Evolutionary conservation across 2,329 filamentous ascomycete species (phyloP), one percentile per base, ranked within the genome.

Genomic region (Stagonosporopsis chrysanthemi): DNA sequence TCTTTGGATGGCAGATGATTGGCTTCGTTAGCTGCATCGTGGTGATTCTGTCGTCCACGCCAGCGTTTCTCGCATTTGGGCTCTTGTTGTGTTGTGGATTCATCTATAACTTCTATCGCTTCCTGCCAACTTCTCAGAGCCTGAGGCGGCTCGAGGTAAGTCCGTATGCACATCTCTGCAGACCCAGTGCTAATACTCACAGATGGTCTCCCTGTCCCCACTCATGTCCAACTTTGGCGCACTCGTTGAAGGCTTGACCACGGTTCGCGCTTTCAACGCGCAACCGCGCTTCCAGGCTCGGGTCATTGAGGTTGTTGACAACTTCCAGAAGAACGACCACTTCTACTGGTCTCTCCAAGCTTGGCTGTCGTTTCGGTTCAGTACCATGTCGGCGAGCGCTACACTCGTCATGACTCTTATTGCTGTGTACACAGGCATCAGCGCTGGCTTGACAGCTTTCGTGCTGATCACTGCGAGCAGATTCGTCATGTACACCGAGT

Each of bases 301-400:
- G 47, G 91, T 96, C 49, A 88, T 97, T 31, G 80, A 83, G 2
- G 92, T 92, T 0, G 92, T 92, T 0, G 92, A 97, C 70, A 87
- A 88, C 17, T 97, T 97, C 71, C 93, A 97, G 74, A 92, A 92
- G 72, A 95, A 96, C 84, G 93, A 97, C 68, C 93, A 97, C 74
- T 96, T 97, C 78, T 97, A 96, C 78, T 97, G 92, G 80, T 90
- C 88, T 56, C 82, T 96, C 40, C 91, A 96, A 64, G 86, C 87
- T 7, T 97, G 92, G 92, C 82, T 97, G 2, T 88, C 88, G 72
- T 92, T 90, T 68, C 87, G 92, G 12, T 94, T 95, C 53, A 88
- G 91, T 65, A 76, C 81, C 8, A 77, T 93, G 6, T 91, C 91
- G 0, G 90, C 89, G 0, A 72, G 85, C 3, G 91, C 91, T 7